Conservation (phyloP, 495 filamentous ascomycete species). For the Tuber borchii region DNA sequence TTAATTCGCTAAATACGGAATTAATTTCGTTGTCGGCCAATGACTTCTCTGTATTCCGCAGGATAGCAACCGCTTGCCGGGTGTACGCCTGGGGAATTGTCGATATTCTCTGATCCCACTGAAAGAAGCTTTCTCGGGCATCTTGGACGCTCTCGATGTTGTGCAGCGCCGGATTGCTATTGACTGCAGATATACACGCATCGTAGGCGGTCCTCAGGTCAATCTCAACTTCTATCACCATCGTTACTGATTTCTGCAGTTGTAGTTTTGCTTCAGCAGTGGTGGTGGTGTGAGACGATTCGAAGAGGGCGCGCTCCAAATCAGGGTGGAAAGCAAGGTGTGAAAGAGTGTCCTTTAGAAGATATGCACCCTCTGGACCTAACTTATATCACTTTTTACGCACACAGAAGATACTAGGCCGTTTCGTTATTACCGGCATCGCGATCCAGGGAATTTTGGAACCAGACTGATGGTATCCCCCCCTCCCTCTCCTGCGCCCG, state of each 20-base stretch:
- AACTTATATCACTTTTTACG: not conserved
- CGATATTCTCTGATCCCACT: conserved; percentile 3
- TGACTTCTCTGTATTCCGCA: not conserved
- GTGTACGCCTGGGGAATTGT: not conserved
- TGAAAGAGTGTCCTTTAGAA: not conserved
- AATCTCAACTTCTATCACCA: not conserved
- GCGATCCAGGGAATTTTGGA: not conserved
- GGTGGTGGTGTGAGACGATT: not conserved
- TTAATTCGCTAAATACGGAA: not conserved
- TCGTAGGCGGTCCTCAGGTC: not conserved
- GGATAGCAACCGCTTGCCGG: not conserved
- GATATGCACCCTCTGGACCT: not conserved
- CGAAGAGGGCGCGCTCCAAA: not conserved
- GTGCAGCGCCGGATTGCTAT: not conserved
- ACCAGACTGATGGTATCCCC: not conserved
- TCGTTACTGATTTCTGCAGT: not conserved
- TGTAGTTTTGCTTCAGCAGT: not conserved
- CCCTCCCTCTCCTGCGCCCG: not conserved
- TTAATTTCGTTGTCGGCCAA: not conserved
- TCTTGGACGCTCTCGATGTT: not conserved
- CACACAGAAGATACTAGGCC: not conserved
- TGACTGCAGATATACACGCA: not conserved
- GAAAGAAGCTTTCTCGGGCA: not conserved
- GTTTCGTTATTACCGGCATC: not conserved
- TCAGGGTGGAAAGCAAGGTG: not conserved